Evolutionary conservation across 306 rosid genomes (phyloP).

Genomic region (Senna tora): DNA sequence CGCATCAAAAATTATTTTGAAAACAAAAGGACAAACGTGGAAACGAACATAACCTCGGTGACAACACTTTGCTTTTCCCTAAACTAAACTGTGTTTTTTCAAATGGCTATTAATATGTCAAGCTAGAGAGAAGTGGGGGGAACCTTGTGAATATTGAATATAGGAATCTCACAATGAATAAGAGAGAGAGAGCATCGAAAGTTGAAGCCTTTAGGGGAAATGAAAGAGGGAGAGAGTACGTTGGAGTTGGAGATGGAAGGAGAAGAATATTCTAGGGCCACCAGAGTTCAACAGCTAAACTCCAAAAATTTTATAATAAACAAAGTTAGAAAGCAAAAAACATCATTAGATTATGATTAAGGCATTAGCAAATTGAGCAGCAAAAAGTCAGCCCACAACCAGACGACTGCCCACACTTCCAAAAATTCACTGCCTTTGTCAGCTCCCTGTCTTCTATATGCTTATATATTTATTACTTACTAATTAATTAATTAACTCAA

Average conservation of each 20-base stretch:
- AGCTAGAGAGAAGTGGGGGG: conserved; percentile 41
- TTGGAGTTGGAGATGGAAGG: conserved; percentile 41
- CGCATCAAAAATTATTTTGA: conserved; percentile 25
- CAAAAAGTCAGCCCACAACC: conserved; percentile 86
- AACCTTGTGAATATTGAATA: conserved; percentile 28
- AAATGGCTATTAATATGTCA: conserved; percentile 38
- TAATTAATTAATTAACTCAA: too few species aligned
- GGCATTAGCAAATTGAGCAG: conserved; percentile 47
- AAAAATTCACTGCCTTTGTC: conserved; percentile 97
- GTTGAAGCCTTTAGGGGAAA: conserved; percentile 70
- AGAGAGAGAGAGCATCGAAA: conserved; percentile 55
- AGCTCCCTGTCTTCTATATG: conserved; percentile 60
- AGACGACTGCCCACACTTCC: conserved; percentile 83
- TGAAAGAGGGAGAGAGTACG: conserved; percentile 29
- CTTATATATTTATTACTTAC: too few species aligned
- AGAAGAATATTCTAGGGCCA: conserved; percentile 81
- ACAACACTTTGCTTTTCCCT: conserved; percentile 80
- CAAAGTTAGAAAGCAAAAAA: conserved; percentile 61
- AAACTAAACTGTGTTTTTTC: conserved; percentile 45
- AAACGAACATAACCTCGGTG: conserved; percentile 73
- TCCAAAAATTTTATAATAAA: conserved; percentile 75
- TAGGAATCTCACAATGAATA: conserved; percentile 57
- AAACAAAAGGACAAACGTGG: conserved; percentile 54
- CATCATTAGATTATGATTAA: conserved; percentile 95
- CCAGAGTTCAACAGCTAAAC: conserved; percentile 78